Evolutionary conservation across 768 basidiomycete genomes (phyloP), one percentile per base, ranked within the genome.

Genomic region (Suillus subalutaceus): DNA sequence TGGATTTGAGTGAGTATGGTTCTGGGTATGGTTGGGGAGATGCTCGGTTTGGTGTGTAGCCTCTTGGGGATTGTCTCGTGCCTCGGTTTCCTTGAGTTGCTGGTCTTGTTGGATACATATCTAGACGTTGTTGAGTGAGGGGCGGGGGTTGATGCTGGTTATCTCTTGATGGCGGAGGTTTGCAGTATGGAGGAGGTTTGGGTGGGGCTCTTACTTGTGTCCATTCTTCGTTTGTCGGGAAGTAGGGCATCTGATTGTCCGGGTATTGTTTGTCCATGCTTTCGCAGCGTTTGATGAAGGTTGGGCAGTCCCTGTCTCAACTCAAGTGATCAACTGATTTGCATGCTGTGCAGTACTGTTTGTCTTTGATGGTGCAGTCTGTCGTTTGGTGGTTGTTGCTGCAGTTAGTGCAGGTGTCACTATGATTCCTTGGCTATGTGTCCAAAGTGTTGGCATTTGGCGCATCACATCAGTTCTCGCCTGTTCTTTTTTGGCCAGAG

Each of bases 141-240:
- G 37, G 16, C 1, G 18, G 59, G 0, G 6, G 59, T 8, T n/a
- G 59, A 2, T 41, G 2, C 0, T 60, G 37, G 58, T 37, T 15
- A 4, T 64, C 2, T 30, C 13, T 56, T 10, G 46, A 4, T 8
- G 48, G 56, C 10, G 56, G 41, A 3, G 40, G 56, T 30, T 43
- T 55, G 0, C 6, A 4, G 16, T 59, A 58, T 9, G 63, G 63
- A 0, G 26, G 18, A 0, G 50, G 8, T 43, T 63, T 68, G 6
- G 67, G 53, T 2, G 64, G 67, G 15, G 30, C 20, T 2, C 10
- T 10, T 26, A 52, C 67, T 4, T 64, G 65, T 0, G 66, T 72
- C 71, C 70, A 70, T 6, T 41, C 43, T 3, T 71, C 62, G 0
- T 62, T 62, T 0, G 65, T 72, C 0, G 68, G 69, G 67, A 69